Conservation (phyloP, 2,329 filamentous ascomycete species). For the Pochonia chlamydosporia region DNA sequence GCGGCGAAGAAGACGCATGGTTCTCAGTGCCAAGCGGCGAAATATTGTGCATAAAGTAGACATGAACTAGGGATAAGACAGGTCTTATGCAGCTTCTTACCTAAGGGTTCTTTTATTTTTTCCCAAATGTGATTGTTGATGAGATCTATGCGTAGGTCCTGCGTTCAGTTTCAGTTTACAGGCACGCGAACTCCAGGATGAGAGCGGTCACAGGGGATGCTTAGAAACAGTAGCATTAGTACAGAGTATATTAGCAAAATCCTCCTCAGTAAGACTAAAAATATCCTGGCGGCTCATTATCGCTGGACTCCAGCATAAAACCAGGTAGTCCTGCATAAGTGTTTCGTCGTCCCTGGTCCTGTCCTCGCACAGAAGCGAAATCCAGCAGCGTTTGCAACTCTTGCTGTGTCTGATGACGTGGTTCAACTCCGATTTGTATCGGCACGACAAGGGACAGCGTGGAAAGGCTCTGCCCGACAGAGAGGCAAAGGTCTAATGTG, state of each 20-base stretch:
- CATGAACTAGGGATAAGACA: no score
- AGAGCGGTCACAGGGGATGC: no score
- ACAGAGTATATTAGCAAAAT: no score
- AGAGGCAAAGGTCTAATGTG: neutral
- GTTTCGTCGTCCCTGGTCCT: neutral
- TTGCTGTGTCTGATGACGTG: neutral
- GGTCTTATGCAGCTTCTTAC: no score
- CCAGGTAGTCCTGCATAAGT: neutral
- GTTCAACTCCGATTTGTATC: constrained; percentile 1
- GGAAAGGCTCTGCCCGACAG: neutral
- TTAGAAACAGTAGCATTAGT: no score
- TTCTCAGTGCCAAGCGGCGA: constrained; percentile 5
- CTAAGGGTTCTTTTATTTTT: no score
- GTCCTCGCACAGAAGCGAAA: neutral
- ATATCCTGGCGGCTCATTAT: neutral
- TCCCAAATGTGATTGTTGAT: no score
- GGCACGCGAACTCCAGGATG: no score
- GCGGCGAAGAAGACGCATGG: constrained; percentile 11
- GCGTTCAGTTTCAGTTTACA: no score
- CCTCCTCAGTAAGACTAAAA: no score
- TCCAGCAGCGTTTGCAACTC: neutral
- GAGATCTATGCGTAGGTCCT: no score
- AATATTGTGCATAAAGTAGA: constrained; percentile 6
- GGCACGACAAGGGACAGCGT: neutral
- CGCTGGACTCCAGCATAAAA: neutral